phyloP scores from a whole-genome alignment of 2,329 filamentous ascomycete genomes.

The Mycocentrospora acerina region DNA sequence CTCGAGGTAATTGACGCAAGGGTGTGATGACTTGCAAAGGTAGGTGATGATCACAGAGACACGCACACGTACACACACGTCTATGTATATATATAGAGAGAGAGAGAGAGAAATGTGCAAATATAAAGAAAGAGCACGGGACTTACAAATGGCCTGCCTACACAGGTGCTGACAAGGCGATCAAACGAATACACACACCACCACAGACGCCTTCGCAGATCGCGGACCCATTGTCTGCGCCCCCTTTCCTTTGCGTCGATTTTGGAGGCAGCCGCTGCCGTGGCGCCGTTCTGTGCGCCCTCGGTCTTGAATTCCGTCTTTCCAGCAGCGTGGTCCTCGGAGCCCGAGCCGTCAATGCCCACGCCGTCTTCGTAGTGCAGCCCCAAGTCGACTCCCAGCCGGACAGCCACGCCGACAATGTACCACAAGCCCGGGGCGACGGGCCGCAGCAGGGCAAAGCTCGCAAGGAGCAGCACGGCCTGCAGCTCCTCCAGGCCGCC shows the following conservation, averaged over 20 bases:
- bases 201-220: slow-evolving; percentile 84
- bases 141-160: slow-evolving; percentile 78
- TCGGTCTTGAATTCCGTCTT: slow-evolving; percentile 31
- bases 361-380: slow-evolving; percentile 89
- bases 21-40: too few relatives aligned
- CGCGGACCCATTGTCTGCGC: slow-evolving; percentile 78
- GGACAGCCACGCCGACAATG: slow-evolving; percentile 90
- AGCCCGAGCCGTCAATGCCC: slow-evolving; percentile 55
- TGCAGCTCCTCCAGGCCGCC: slow-evolving; percentile 91
- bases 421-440: slow-evolving; percentile 96
- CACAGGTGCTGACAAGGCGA: slow-evolving; percentile 90
- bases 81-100: too few relatives aligned
- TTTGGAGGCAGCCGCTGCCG: slow-evolving; percentile 24
- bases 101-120: background rate
- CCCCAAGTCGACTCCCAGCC: slow-evolving; percentile 86
- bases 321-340: slow-evolving; percentile 30
- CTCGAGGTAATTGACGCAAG: too few relatives aligned
- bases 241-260: slow-evolving; percentile 61
- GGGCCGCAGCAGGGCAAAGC: slow-evolving; percentile 86
- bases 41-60: background rate
- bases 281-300: slow-evolving; percentile 30
- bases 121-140: too few relatives aligned
- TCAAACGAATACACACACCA: slow-evolving; percentile 98
- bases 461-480: slow-evolving; percentile 85
- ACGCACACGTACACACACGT: too few relatives aligned